phyloP scores from a whole-genome alignment of 2,329 filamentous ascomycete genomes.

The Stagonosporopsis chrysanthemi region DNA sequence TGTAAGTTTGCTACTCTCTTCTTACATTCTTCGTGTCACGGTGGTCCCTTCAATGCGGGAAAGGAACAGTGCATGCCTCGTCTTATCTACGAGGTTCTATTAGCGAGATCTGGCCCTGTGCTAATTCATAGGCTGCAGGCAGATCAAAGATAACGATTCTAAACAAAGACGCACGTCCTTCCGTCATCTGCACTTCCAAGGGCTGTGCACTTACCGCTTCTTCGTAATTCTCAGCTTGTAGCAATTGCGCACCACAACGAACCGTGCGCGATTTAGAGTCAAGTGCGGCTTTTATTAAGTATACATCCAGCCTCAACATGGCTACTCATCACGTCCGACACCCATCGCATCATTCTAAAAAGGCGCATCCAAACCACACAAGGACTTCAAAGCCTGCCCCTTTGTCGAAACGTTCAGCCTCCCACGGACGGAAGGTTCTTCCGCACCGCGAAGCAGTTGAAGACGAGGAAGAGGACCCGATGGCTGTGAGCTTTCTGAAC shows the following conservation, averaged over 20 bases:
- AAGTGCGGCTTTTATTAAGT: conserved; percentile 45
- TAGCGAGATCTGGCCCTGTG: conserved; percentile 39
- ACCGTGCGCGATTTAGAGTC: conserved; percentile 42
- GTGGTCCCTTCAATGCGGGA: conserved; percentile 11
- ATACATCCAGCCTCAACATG: conserved; percentile 43
- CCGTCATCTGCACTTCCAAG: conserved; percentile 44
- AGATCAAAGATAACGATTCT: conserved; percentile 42
- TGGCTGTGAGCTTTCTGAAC: conserved; percentile 61
- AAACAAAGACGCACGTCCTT: conserved; percentile 45
- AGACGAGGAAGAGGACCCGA: conserved; percentile 57
- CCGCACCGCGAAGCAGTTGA: conserved; percentile 36
- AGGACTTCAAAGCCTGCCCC: conserved; percentile 43
- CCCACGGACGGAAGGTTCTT: conserved; percentile 39
- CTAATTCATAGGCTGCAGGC: conserved; percentile 45
- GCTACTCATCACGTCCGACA: conserved; percentile 47
- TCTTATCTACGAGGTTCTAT: conserved; percentile 23
- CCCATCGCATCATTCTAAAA: conserved; percentile 47
- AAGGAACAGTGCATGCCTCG: conserved; percentile 19
- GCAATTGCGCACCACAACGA: conserved; percentile 33
- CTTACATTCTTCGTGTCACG: conserved; percentile 24
- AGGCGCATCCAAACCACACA: conserved; percentile 44
- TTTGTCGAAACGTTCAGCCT: conserved; percentile 45
- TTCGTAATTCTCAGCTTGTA: conserved; percentile 40
- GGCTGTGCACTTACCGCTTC: conserved; percentile 49
- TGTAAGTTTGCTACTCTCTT: conserved; percentile 34